Evolutionary conservation across 2,329 filamentous ascomycete genomes (phyloP), one percentile per base, ranked within the genome.

Genomic region (Beauveria rudraprayagi): DNA sequence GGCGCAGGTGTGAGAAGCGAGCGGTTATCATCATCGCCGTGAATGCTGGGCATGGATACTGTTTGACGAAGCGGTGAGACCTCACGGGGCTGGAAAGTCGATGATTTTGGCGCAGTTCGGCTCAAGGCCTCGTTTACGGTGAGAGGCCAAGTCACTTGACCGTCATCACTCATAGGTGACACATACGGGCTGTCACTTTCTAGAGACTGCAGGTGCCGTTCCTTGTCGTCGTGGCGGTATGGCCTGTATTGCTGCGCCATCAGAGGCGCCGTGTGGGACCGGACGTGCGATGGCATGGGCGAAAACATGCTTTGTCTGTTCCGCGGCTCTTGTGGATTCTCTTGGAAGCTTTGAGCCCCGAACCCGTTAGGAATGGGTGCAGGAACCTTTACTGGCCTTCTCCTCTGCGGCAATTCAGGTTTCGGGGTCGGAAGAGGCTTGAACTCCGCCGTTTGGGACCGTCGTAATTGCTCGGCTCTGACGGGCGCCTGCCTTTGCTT

Each of bases 131-230:
- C 37, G 16, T 37, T 28, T 8, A 41, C n/a, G 14, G 40, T 17
- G 19, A 60, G 40, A 24, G 43, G 50, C 58, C 51, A 61, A 26
- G 56, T 22, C 6, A 52, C 56, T 16, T 59, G 34, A 17, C 30
- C 56, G 9, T 52, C 56, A 17, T 58, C 56, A n/a, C 56, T 58
- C 47, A 59, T 40, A n/a, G 56, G 56, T 26, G 56, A 59, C 7
- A 59, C 56, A 17, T 44, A 59, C 7, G 56, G 34, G 56, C 37
- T 52, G 11, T 59, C 56, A 16, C 14, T 8, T 7, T 41, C 30
- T 2, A 24, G 37, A 3, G 37, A 59, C 14, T 30, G 22, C 4
- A 14, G 1, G 5, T n/a, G 47, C 8, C 24, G 47, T 26, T 24
- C 47, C 17, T 59, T 7, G 26, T 52, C 47, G 37, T 26, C 46